phyloP scores from a whole-genome alignment of 2,329 filamentous ascomycete genomes.

The Colletotrichum costaricense region DNA sequence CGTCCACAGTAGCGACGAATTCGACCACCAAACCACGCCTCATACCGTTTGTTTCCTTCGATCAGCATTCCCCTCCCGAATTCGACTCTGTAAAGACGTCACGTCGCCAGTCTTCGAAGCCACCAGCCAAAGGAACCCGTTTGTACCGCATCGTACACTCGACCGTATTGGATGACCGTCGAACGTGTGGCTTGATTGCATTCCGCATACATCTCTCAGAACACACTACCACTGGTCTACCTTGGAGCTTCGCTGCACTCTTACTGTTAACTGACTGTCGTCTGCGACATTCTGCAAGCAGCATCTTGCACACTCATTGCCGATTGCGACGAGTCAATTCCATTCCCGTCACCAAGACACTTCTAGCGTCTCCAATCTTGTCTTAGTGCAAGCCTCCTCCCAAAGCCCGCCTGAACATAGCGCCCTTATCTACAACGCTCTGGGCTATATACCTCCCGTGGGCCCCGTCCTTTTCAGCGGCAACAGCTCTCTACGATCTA shows the following conservation, averaged over 20 bases:
- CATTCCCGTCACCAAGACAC: slow-evolving; percentile 37
- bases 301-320: slow-evolving; percentile 17
- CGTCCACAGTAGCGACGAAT: slow-evolving; percentile 3
- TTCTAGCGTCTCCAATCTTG: slow-evolving; percentile 27
- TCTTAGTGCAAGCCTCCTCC: slow-evolving; percentile 33
- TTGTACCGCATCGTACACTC: background rate
- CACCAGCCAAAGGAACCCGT: background rate
- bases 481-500: background rate
- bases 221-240: slow-evolving; percentile 17
- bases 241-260: slow-evolving; percentile 21
- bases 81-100: slow-evolving; percentile 24
- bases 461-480: slow-evolving; percentile 14
- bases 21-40: slow-evolving; percentile 2
- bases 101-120: slow-evolving; percentile 8
- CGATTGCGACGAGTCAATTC: slow-evolving; percentile 36
- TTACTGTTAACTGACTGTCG: slow-evolving; percentile 5
- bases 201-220: slow-evolving; percentile 32
- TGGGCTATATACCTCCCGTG: slow-evolving; percentile 32
- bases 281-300: slow-evolving; percentile 33
- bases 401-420: background rate
- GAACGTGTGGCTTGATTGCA: slow-evolving; percentile 33
- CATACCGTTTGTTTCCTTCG: background rate
- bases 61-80: slow-evolving; percentile 21
- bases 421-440: slow-evolving; percentile 24
- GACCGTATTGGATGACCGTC: slow-evolving; percentile 6